Base-by-base conservation (phyloP, 2,329 filamentous ascomycete genomes). In the Venturiaceae sp. region DNA sequence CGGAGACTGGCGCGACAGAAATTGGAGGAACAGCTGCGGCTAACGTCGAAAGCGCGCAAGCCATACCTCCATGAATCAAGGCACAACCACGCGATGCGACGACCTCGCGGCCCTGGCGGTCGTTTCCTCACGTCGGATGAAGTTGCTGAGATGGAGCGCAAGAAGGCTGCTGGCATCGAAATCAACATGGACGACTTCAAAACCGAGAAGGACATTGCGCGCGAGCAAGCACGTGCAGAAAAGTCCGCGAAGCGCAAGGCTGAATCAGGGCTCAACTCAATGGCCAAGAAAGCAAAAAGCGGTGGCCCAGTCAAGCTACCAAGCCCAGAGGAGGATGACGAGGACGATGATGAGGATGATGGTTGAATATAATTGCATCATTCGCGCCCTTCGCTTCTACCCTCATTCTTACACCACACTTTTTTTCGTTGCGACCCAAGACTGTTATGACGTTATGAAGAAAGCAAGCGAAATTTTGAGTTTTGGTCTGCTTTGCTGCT, bases 51-150 rank as follows among this genome's bases (percentile, higher is more conserved):
- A 75, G 92, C 92, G 28, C 85, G 94, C 36, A 97, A 96, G 75
- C 94, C 94, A 3, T 99, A 99, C 68, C 80, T 99, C 33, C 94
- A 99, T 74, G 94, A 99, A 71, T 97, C 92, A 28, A 83, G 94
- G 68, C 94, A 99, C 72, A 97, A 97, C 69, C 94, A 99, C 72
- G 94, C 94, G 9, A 99, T 99, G 94, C 85, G 94, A 60, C 81
- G 94, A 66, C 94, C 94, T 30, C 84, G 94, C 69, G 94, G 94
- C 16, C 94, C 94, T 0, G 94, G 94, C 57, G 94, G 94, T 23
- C 86, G 94, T 26, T 99, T 99, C 79, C 76, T 99, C 71, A 99
- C 94, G 0, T 92, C 94, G 1, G 94, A 97, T 59, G 94, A 99
- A 71, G 92, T 96, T 3, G 90, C 91, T 5, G 86, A 88, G 55